Base-by-base conservation (phyloP, 2,329 filamentous ascomycete genomes). In the Periconia macrospinosa region DNA sequence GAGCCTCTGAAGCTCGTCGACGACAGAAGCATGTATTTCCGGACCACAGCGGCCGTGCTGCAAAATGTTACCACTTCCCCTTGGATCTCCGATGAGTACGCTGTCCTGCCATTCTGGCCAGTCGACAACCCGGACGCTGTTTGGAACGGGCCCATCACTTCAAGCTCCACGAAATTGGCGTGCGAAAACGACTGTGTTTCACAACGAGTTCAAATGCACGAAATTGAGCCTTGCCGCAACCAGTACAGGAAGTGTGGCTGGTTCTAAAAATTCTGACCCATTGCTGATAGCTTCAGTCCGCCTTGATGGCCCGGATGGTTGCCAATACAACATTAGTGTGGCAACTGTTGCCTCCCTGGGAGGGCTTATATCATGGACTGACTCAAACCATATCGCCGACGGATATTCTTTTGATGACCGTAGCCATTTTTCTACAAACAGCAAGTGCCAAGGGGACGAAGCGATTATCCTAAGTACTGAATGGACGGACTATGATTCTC, bases 171-270 rank as follows among this genome's bases (percentile, higher is more conserved):
- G 50, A 19, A 47, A 30, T 18, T 56, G 54, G 54, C 33, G 45
- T 23, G 54, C 54, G 2, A 43, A 56, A n/a, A 56, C 54, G 17
- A 50, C 46, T 2, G 50, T 56, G 8, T 56, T 56, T 27, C 46
- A 41, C 2, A 46, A 37, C 40, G 44, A 56, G 8, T 45, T 53
- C 27, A 37, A 53, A 41, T 56, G 54, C 23, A 37, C 50, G 18
- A 18, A 46, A 14, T n/a, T 56, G 19, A 35, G 30, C 6, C 30
- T 56, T 19, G 54, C 47, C 8, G 49, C 42, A n/a, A 55, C 46
- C n/a, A 19, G 47, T n/a, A 18, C 47, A 13, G 17, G 19, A 14
- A 37, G 14, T 45, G 41, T 41, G 23, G 17, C 30, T 10, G n/a
- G 27, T 20, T 33, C 30, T 37, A n/a, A n/a, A 8, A 11, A 42